A percentile compares a stretch with the other conserved stretches of the same genome.
Conservation (phyloP, 1,284 basidiomycete species). For the Mycosarcoma mackinlayi region DNA sequence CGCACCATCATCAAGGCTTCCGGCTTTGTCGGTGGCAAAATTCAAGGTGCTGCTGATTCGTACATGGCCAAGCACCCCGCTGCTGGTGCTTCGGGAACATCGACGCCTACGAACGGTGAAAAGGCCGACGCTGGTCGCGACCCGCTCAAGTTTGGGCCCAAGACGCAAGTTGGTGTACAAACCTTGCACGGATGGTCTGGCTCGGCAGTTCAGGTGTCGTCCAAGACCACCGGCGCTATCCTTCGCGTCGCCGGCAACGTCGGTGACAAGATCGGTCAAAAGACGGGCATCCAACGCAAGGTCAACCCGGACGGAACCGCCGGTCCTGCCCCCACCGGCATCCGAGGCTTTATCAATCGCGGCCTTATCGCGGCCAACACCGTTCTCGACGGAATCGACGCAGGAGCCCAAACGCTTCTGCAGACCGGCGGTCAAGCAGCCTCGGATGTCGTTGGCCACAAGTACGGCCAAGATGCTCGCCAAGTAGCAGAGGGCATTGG, state of each 20-base stretch:
- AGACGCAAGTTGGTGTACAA: slow-evolving; percentile 24
- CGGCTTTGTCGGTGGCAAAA: slow-evolving; percentile 46
- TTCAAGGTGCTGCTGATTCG: slow-evolving; percentile 54
- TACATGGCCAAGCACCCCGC: slow-evolving; percentile 45
- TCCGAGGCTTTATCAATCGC: slow-evolving; percentile 64
- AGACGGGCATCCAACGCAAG: slow-evolving; percentile 65
- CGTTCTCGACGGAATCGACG: slow-evolving; percentile 67
- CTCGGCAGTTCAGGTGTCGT: slow-evolving; percentile 45
- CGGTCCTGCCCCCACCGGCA: slow-evolving; percentile 54
- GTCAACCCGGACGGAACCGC: slow-evolving; percentile 34
- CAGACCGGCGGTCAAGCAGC: slow-evolving; percentile 60
- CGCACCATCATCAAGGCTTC: slow-evolving; percentile 62
- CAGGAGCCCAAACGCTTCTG: slow-evolving; percentile 56
- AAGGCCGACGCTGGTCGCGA: slow-evolving; percentile 28
- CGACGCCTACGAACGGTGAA: slow-evolving; percentile 25
- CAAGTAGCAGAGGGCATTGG: slow-evolving; percentile 58
- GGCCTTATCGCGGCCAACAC: slow-evolving; percentile 65
- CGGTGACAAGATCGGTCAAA: slow-evolving; percentile 65
- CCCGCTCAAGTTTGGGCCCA: slow-evolving; percentile 27
- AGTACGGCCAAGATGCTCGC: slow-evolving; percentile 66
- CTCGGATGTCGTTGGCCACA: slow-evolving; percentile 66
- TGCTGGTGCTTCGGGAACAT: slow-evolving; percentile 27
- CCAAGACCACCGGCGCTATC: slow-evolving; percentile 61
- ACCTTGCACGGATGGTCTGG: slow-evolving; percentile 45
- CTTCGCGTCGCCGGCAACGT: slow-evolving; percentile 59